Evolutionary conservation across 176 grass and related monocot species (phyloP).

Genomic region (Triticum dicoccoides): DNA sequence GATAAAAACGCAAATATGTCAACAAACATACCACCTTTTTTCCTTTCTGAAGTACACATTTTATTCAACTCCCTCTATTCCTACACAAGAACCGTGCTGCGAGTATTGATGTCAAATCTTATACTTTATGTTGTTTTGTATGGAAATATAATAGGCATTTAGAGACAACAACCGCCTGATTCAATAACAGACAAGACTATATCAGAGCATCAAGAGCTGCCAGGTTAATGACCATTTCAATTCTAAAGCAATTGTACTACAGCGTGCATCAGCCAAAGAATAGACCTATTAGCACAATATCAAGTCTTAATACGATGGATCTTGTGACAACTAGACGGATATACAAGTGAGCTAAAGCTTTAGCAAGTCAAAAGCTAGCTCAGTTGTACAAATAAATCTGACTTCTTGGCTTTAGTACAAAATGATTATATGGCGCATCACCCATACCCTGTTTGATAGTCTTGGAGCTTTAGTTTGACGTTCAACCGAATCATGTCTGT

Average conservation of each 20-base stretch:
- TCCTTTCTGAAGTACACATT: slow-evolving; percentile 18
- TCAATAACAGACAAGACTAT: neutral
- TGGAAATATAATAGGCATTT: neutral
- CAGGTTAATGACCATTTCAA: slow-evolving; percentile 20
- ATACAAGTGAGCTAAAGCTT: neutral
- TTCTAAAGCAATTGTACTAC: slow-evolving; percentile 9
- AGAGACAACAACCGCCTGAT: slow-evolving; percentile 6
- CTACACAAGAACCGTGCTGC: neutral
- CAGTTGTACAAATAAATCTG: slow-evolving; percentile 8
- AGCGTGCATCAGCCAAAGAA: slow-evolving; percentile 2
- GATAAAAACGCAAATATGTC: slow-evolving; percentile 9
- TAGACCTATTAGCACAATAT: neutral
- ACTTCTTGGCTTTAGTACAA: neutral
- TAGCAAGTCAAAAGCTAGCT: slow-evolving; percentile 8
- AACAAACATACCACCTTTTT: neutral
- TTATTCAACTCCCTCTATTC: slow-evolving; percentile 13
- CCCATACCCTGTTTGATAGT: slow-evolving; percentile 45
- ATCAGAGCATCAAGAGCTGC: neutral
- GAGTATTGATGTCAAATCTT: slow-evolving; percentile 3
- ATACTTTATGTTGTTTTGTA: neutral
- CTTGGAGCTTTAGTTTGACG: slow-evolving; percentile 57
- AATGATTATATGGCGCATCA: neutral
- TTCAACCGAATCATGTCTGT: slow-evolving; percentile 38
- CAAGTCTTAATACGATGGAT: neutral
- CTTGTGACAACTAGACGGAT: neutral